Evolutionary conservation across 257 asterid genomes (phyloP), one percentile per base, ranked within the genome.

Genomic region (Fraxinus americana): DNA sequence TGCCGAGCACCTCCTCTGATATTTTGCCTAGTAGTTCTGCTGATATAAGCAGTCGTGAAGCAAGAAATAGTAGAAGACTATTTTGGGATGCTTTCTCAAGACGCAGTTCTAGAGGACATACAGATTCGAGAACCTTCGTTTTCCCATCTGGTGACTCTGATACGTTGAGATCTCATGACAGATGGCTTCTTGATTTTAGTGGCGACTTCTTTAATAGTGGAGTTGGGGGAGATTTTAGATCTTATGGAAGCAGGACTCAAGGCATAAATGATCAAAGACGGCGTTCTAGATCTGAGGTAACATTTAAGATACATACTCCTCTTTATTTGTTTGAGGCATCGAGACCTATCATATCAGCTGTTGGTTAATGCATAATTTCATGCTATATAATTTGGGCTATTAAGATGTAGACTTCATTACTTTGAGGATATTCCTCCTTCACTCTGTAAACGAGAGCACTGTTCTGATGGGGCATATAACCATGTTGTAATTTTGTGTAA

Each of bases 71-170:
- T 78, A 92, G 97, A 88, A 89, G 99, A 83, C 87, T 92, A 78
- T 95, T 92, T 79, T 89, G 94, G 98, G 98, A 95, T 81, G 91
- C 98, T 52, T 93, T 92, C 80, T 87, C 97, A 41, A 87, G 96
- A 82, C 91, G 90, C 74, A 79, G 82, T 83, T 90, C 95, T 57
- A 88, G 98, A 86, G 88, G 96, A 81, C 88, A 83, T 77, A 57
- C 85, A 36, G 89, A 91, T 50, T 85, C 92, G 29, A 85, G 88
- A 81, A 82, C 81, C 35, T 83, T 80, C 72, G 67, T 72, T 16
- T 86, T 85, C 50, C 80, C 97, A 52, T 83, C 91, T 41, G 87
- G 84, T 82, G 86, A 77, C 80, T 77, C 92, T 84, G 91, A 88
- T 74, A 74, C 67, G 77, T 69, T 85, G 54, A 87, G 90, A 77